Conservation (phyloP, 1,284 basidiomycete genomes). For the Pseudozyma hubeiensis region DNA sequence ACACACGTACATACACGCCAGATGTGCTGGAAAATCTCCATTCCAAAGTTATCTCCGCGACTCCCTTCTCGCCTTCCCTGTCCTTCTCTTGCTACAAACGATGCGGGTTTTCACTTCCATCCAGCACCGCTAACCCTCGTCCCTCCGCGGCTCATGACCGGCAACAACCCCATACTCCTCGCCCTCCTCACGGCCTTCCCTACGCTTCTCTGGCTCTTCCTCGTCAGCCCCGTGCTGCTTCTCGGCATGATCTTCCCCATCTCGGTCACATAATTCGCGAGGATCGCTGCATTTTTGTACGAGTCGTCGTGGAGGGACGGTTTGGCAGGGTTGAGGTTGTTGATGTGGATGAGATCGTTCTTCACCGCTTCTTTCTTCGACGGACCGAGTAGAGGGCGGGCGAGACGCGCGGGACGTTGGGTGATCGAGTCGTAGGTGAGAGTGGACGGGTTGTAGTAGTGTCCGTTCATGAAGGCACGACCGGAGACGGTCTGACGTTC, state of each 20-base stretch:
- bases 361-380: constrained; percentile 45
- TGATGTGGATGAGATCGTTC: constrained; percentile 73
- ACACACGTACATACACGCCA: no score
- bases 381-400: constrained; percentile 58
- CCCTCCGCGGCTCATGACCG: constrained; percentile 68
- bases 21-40: no score
- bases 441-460: constrained; percentile 61
- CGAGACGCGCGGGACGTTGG: constrained; percentile 13
- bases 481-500: constrained; percentile 47
- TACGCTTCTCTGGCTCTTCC: constrained; percentile 81
- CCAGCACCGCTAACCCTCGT: constrained; percentile 39
- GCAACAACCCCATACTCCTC: constrained; percentile 90
- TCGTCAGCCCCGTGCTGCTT: constrained; percentile 80
- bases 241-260: constrained; percentile 87
- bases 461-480: constrained; percentile 48
- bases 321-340: constrained; percentile 67
- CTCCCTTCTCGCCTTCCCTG: no score
- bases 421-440: constrained; percentile 43
- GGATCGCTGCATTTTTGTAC: constrained; percentile 78
- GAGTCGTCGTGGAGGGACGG: constrained; percentile 66
- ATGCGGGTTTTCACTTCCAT: constrained; percentile 23
- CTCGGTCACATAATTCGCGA: constrained; percentile 78
- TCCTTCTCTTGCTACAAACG: not conserved
- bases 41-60: no score
- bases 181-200: constrained; percentile 90